Percentiles rank a stretch among this genome's conserved stretches.
Evolutionary conservation across 2,329 filamentous ascomycete species (phyloP).

Genomic region (Fusarium redolens): DNA sequence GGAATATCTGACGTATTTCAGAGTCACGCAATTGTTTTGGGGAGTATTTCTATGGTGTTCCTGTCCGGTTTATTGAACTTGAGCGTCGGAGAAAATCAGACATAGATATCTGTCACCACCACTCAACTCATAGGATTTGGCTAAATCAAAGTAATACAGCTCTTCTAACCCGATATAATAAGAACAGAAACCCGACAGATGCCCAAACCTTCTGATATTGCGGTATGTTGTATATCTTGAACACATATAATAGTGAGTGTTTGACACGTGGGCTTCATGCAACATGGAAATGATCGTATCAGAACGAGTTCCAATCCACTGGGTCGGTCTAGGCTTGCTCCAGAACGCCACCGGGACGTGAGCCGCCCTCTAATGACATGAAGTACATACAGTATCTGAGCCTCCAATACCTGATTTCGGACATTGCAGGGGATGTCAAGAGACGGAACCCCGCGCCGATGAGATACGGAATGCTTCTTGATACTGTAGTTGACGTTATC

Average conservation of each 20-base stretch:
- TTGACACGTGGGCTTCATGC: background rate
- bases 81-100: background rate
- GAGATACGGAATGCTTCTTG: background rate
- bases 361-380: background rate
- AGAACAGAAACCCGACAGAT: background rate
- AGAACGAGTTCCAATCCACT: background rate
- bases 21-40: fast-evolving
- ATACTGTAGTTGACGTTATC: background rate
- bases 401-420: background rate
- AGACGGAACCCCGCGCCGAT: background rate
- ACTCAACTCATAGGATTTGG: background rate
- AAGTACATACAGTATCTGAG: background rate
- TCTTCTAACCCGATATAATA: background rate
- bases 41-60: background rate
- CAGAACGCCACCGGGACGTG: background rate
- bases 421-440: background rate
- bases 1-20: too few relatives aligned
- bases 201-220: fast-evolving
- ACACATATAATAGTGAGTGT: fast-evolving
- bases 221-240: too few relatives aligned
- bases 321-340: background rate
- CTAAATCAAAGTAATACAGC: too few relatives aligned
- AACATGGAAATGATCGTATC: background rate
- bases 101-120: background rate
- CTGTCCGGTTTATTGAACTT: background rate